phyloP scores from a whole-genome alignment of 2,329 filamentous ascomycete genomes.

The Phyllosticta citrichinensis region DNA sequence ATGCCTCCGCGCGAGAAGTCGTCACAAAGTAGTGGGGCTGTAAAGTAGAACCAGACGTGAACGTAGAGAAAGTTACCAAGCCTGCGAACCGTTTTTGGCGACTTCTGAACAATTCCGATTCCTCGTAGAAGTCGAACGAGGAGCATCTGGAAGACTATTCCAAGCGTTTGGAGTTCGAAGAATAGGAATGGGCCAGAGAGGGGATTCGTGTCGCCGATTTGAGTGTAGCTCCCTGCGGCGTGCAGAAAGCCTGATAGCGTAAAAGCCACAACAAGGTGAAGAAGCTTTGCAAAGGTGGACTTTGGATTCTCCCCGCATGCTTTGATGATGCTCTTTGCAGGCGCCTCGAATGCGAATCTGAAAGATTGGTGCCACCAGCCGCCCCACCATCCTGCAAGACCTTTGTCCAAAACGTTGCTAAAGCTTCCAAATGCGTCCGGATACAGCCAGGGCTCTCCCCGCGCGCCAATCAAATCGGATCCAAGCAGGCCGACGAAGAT shows the following conservation, averaged over 20 bases:
- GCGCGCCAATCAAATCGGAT: conserved; percentile 48
- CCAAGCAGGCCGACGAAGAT: conserved; percentile 50
- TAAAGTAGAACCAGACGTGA: conserved; percentile 57
- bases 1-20: conserved; percentile 66
- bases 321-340: conserved; percentile 39
- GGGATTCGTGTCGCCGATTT: conserved; percentile 50
- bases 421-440: conserved; percentile 47
- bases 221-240: conserved; percentile 56
- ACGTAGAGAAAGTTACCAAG: conserved; percentile 53
- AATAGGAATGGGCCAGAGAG: conserved; percentile 49
- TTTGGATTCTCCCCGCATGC: conserved; percentile 20
- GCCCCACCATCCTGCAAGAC: conserved; percentile 74
- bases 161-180: conserved; percentile 61
- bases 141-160: conserved; percentile 50
- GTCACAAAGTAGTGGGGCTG: conserved; percentile 56
- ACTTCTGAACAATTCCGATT: conserved; percentile 21
- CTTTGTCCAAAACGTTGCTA: conserved; percentile 50
- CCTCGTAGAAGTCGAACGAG: conserved; percentile 27
- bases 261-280: conserved; percentile 49
- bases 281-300: conserved; percentile 26
- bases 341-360: conserved; percentile 59
- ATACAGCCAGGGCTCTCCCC: conserved; percentile 53
- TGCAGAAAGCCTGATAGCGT: conserved; percentile 60
- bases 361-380: conserved; percentile 89
- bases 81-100: conserved; percentile 41